Base-by-base conservation (phyloP, 495 filamentous ascomycete genomes). In the Annulohypoxylon nitens region DNA sequence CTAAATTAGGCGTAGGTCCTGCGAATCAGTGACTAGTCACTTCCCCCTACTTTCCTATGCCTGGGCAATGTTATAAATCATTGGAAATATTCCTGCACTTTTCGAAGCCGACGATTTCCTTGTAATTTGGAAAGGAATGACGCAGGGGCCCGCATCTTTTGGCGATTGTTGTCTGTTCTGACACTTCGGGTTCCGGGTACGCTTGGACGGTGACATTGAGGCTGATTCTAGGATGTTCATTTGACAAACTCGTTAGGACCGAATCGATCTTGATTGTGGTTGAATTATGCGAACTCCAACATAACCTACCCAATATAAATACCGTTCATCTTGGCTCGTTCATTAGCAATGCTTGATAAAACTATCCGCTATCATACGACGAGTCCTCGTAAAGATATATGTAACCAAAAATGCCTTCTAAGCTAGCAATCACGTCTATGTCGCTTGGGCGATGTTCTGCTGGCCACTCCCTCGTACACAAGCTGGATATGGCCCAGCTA, bases 401-500 rank as follows among this genome's bases (percentile, higher is more conserved):
- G 10, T 33, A 47, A 34, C 53, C 53, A 43, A 73, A 57, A 6
- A 81, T 84, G 83, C 73, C 79, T 39, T 81, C 69, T 69, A 84
- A 78, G 41, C 71, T 85, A 66, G 88, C 81, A 18, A 91, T 92
- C 61, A 87, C 88, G 18, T 92, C 91, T 58, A 92, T 93, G 87
- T 93, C 91, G 26, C 86, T 94, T 3, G 91, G 91, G 51, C 90
- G 90, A 43, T 77, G 76, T 71, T 79, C 64, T 26, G 83, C 83
- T 70, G 86, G 88, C 70, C 88, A 91, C 70, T 80, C 84, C 12
- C 84, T 95, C 14, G 80, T 81, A 5, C 76, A 84, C 74, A 94
- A 93, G 78, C 85, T 97, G 25, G 84, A 88, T 64, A 85, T 87
- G 74, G 92, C 93, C 14, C 81, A 87, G 16, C 81, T 82, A 37